These are phyloP conservation scores for Tolypocladium tundrense DNA, from an alignment of 2,329 filamentous ascomycete species.

Conservation along the genomic window DNA sequence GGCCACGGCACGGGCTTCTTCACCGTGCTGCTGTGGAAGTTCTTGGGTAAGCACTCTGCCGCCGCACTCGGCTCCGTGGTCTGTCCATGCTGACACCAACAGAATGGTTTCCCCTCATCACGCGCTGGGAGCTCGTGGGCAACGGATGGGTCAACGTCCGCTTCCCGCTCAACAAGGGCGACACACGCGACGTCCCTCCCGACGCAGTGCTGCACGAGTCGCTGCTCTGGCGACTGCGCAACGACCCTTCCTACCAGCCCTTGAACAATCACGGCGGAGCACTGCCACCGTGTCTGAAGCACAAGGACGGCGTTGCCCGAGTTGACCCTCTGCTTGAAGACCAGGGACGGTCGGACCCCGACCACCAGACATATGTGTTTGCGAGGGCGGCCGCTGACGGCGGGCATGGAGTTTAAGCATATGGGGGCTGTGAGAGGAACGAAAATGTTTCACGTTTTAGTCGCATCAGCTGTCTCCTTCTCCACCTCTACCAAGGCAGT, in stretches of 20 bases:
- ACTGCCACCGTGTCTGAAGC: conserved; percentile 20
- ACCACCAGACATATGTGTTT: neutral
- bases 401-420: neutral
- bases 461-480: too few relatives aligned
- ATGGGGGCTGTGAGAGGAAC: too few relatives aligned
- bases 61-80: neutral
- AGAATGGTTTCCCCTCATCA: conserved; percentile 29
- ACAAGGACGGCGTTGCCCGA: conserved; percentile 2
- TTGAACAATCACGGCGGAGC: conserved; percentile 22
- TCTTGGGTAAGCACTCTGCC: conserved; percentile 25
- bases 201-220: conserved; percentile 29
- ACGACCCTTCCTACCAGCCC: conserved; percentile 17
- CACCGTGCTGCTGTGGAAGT: conserved; percentile 29
- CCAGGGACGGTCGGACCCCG: neutral
- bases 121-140: conserved; percentile 27
- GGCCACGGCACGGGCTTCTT: conserved; percentile 26
- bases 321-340: neutral
- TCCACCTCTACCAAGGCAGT: too few relatives aligned
- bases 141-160: conserved; percentile 22
- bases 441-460: too few relatives aligned
- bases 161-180: conserved; percentile 27
- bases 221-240: conserved; percentile 20
- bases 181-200: conserved; percentile 25
- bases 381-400: neutral
- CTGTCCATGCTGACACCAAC: neutral